Evolutionary conservation across 768 basidiomycete genomes (phyloP), one percentile per base, ranked within the genome.

Genomic region (Chalciporus piperatus): DNA sequence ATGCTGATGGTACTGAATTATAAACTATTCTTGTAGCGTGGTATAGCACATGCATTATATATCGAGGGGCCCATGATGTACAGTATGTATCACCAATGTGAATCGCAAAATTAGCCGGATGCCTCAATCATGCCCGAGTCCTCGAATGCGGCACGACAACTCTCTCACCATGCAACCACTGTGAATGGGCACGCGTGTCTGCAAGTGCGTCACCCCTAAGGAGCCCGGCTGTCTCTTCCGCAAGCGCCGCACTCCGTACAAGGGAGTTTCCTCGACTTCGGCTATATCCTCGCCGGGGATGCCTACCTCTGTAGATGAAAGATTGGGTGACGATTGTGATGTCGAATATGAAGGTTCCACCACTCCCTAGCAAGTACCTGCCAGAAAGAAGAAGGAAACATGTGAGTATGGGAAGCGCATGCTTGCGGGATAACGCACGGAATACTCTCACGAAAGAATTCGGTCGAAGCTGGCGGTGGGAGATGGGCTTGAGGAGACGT

Each of bases 321-420:
- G 85, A 85, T 70, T 99, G 97, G 10, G 78, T 67, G 48, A 98
- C 85, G 63, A 99, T 98, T 6, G 88, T 88, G 28, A 98, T 72
- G 66, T 99, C 97, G 67, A 98, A 98, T 58, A 92, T 70, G 16
- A 98, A 80, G 1, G 96, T 98, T 2, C 97, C 97, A 37, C 82
- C 94, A 51, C 91, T 93, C 30, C 96, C 96, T 2, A 98, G 73
- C 0, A 98, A 76, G 64, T 94, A 98, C 45, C 89, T 91, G 54
- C 28, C 17, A 17, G 14, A 27, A 28, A 30, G 37, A 14, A 16
- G n/a, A 37, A 11, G 13, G 38, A 42, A 39, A 27, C 45, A 33
- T 33, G 16, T 46, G 14, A 40, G 33, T 22, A 48, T 47, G 33
- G 35, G n/a, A 41, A 23, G 3, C 4, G 9, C 25, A 22, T 9